A percentile compares a stretch with the other conserved stretches of the same genome.
Evolutionary conservation across 2,329 filamentous ascomycete species (phyloP).

Genomic region (Neocatenulostroma microsporum): DNA sequence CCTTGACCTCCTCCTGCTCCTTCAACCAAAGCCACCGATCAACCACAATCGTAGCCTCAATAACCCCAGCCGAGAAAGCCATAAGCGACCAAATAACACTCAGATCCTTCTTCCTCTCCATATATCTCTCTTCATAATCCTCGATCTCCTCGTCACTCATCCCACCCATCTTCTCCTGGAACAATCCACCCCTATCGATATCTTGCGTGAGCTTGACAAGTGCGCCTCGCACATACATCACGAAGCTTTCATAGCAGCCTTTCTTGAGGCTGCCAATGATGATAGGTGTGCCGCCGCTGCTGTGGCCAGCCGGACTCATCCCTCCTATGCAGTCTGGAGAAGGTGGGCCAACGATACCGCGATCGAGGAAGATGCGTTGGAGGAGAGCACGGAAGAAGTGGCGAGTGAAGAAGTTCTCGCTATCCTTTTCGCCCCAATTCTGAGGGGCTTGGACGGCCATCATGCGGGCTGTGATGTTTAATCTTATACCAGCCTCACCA

Average conservation of each 20-base stretch:
- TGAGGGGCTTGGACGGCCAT: conserved; percentile 94
- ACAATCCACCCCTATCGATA: conserved; percentile 43
- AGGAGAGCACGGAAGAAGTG: conserved; percentile 89
- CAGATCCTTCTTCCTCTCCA: conserved; percentile 65
- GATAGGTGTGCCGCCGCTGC: conserved; percentile 55
- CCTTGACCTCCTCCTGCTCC: conserved; percentile 63
- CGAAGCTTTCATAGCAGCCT: conserved; percentile 66
- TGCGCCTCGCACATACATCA: conserved; percentile 71
- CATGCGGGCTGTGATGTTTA: conserved; percentile 96
- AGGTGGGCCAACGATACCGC: conserved; percentile 61
- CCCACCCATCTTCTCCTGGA: conserved; percentile 52
- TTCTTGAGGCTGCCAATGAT: conserved; percentile 83
- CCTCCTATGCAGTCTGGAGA: conserved; percentile 19
- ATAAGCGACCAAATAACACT: conserved; percentile 89
- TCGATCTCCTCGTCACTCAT: conserved; percentile 70
- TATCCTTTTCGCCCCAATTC: conserved; percentile 81
- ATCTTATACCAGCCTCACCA: conserved; percentile 70
- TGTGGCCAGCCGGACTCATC: conserved; percentile 28
- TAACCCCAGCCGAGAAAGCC: conserved; percentile 85
- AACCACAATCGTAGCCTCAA: conserved; percentile 82
- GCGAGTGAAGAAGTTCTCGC: conserved; percentile 78
- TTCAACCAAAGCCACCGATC: conserved; percentile 83
- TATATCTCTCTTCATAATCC: conserved; percentile 59
- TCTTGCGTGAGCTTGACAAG: conserved; percentile 62
- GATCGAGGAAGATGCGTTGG: conserved; percentile 86